A percentile compares a stretch with the other conserved stretches of the same genome.
phyloP scores from a whole-genome alignment of 1,139 yeast species.

The Lodderomyces beijingensis region DNA sequence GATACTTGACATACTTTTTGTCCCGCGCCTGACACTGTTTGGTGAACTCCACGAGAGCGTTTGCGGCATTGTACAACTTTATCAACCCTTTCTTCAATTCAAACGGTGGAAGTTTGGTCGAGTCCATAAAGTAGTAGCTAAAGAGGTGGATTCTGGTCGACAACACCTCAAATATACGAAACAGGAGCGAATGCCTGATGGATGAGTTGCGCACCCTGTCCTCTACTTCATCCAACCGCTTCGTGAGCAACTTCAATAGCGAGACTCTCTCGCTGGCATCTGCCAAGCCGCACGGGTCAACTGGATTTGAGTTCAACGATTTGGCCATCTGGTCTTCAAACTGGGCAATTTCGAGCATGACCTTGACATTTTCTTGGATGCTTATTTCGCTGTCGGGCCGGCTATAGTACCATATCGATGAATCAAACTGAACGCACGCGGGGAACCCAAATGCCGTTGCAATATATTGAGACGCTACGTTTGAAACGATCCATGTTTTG shows the following conservation, averaged over 20 bases:
- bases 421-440: constrained; percentile 81
- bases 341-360: constrained; percentile 77
- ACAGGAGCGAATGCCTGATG: constrained; percentile 36
- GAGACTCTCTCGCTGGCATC: constrained; percentile 72
- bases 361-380: constrained; percentile 61
- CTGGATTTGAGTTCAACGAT: constrained; percentile 68
- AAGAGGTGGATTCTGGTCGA: constrained; percentile 75
- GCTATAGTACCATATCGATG: constrained; percentile 56
- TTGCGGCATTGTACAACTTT: constrained; percentile 73
- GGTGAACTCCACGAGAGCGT: constrained; percentile 65
- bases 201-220: constrained; percentile 26
- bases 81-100: constrained; percentile 75
- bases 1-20: constrained; percentile 61
- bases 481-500: constrained; percentile 91
- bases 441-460: constrained; percentile 95
- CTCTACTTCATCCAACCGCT: constrained; percentile 75
- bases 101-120: constrained; percentile 47
- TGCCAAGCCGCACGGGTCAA: constrained; percentile 62
- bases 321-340: constrained; percentile 83
- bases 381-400: constrained; percentile 34
- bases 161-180: constrained; percentile 62
- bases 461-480: constrained; percentile 81
- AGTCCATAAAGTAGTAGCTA: constrained; percentile 77
- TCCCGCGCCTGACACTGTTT: constrained; percentile 56
- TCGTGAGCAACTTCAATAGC: constrained; percentile 61